Percentiles rank a stretch among this genome's conserved stretches.
These are phyloP conservation scores for Cutaneotrichosporon sp. DNA, from an alignment of 1,284 basidiomycete genomes.

Conservation along the genomic window DNA sequence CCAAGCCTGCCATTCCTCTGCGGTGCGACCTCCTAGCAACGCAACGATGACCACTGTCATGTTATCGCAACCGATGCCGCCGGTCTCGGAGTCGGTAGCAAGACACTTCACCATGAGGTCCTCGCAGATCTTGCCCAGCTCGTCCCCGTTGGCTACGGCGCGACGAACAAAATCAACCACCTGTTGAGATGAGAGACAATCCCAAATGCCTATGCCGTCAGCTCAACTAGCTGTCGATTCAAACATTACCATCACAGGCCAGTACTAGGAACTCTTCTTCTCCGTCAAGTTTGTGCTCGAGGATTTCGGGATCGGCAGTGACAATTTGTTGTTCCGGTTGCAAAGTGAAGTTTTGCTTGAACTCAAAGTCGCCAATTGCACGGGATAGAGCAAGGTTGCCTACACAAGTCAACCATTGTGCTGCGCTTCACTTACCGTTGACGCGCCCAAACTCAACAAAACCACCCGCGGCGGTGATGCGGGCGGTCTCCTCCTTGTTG, in stretches of 20 bases:
- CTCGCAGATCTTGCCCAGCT: constrained; percentile 77
- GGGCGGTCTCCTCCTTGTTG: constrained; percentile 76
- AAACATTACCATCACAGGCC: constrained; percentile 81
- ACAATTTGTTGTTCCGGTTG: constrained; percentile 89
- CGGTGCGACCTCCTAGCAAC: constrained; percentile 75
- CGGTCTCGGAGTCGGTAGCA: constrained; percentile 86
- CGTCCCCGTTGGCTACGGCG: constrained; percentile 72
- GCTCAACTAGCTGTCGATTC: constrained; percentile 3
- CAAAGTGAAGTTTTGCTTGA: constrained; percentile 86
- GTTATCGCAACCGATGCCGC: constrained; percentile 97
- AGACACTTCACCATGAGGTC: constrained; percentile 89
- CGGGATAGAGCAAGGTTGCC: constrained; percentile 93
- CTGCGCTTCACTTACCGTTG: constrained; percentile 63
- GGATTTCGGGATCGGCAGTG: constrained; percentile 90
- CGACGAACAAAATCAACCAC: constrained; percentile 85
- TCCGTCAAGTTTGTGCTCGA: constrained; percentile 67
- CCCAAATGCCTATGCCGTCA: constrained; percentile 80
- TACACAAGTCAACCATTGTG: constrained; percentile 40
- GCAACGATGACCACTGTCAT: constrained; percentile 96
- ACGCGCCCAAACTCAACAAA: constrained; percentile 97
- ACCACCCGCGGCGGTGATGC: constrained; percentile 90
- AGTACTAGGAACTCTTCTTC: constrained; percentile 96
- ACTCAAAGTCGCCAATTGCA: constrained; percentile 96
- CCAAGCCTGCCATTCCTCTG: constrained; percentile 92
- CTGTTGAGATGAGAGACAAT: constrained; percentile 89